Base-by-base conservation (phyloP, 2,329 filamentous ascomycete genomes). In the Neophaeococcomyces mojaviensis region DNA sequence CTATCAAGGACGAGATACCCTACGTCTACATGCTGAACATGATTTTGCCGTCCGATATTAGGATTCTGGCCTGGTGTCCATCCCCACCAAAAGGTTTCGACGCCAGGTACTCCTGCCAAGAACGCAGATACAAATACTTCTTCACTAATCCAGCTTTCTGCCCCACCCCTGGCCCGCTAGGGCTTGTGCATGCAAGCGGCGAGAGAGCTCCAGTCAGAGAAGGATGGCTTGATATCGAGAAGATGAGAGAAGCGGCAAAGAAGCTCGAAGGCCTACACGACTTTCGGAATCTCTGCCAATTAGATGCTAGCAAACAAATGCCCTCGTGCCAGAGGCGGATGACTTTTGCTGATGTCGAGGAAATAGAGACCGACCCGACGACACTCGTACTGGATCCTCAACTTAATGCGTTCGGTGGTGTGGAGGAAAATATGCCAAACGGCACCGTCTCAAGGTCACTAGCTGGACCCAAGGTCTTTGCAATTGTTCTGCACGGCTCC, bases 201-300 rank as follows among this genome's bases (percentile, higher is more conserved):
- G 33, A 53, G 15, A 46, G 50, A 10, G 53, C 55, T 12, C 59
- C 63, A 19, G 59, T 61, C 30, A 77, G 76, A 59, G 76, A 82
- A 53, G 89, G 88, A 28, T 92, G 84, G 80, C 77, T 98, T 5
- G 83, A 97, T 66, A 85, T 97, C 46, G 81, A 80, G 1, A 83
- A 83, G 30, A 98, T 98, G 92, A 77, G 80, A 15, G 68, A 80
- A 57, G 92, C 86, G 0, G 92, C 90, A 19, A 82, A 79, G 61
- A 72, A 81, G 40, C 90, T 87, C 55, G 79, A 88, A 56, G 92
- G 92, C 4, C 65, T 81, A 42, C 87, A 97, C 65, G 92, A 98
- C 68, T 98, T 97, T 68, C 81, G 92, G 49, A 98, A 98, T 65
- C 86, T 97, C 61, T 97, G 92, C 76, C 95, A 95, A 66, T 74